These are phyloP conservation scores for Pseudocercospora macadamiae DNA, from an alignment of 2,329 filamentous ascomycete genomes.

Conservation along the genomic window DNA sequence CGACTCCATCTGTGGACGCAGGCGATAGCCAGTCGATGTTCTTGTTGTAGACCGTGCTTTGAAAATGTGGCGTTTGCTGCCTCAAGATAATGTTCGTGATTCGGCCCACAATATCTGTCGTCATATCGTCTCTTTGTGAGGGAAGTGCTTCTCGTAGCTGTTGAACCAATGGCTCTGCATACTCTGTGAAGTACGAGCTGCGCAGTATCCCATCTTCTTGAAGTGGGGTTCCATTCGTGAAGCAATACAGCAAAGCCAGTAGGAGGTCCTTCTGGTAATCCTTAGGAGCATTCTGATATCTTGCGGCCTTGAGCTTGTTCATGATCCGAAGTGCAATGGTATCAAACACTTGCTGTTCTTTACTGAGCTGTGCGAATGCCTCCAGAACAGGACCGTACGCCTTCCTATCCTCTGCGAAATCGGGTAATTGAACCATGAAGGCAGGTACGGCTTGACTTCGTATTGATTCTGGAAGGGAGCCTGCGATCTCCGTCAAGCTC, in stretches of 20 bases:
- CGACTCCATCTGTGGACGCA: constrained; percentile 24
- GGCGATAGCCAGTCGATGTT: constrained; percentile 34
- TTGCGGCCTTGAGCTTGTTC: constrained; percentile 63
- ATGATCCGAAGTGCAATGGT: constrained; percentile 65
- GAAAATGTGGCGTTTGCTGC: constrained; percentile 52
- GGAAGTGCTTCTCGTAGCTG: constrained; percentile 40
- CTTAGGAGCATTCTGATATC: constrained; percentile 55
- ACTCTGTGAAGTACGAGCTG: constrained; percentile 50
- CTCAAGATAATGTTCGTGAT: constrained; percentile 64
- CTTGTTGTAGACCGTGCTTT: constrained; percentile 40
- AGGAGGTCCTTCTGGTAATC: constrained; percentile 63
- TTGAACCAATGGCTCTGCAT: constrained; percentile 47
- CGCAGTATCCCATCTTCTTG: constrained; percentile 48
- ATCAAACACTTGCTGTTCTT: constrained; percentile 65
- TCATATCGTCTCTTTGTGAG: constrained; percentile 50
- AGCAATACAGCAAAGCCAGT: constrained; percentile 63
- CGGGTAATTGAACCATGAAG: constrained; percentile 67
- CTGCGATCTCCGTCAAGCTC: constrained; percentile 63
- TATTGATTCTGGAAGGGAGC: constrained; percentile 63
- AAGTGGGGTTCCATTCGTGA: constrained; percentile 55
- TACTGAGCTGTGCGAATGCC: constrained; percentile 65
- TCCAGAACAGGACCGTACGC: constrained; percentile 62
- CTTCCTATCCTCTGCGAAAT: constrained; percentile 44
- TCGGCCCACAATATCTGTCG: constrained; percentile 63
- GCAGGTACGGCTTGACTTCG: constrained; percentile 68